Percentiles rank a stretch among this genome's conserved stretches.
Conservation (phyloP, 1,139 yeast genomes). For the Geotrichum phurueaensis region DNA sequence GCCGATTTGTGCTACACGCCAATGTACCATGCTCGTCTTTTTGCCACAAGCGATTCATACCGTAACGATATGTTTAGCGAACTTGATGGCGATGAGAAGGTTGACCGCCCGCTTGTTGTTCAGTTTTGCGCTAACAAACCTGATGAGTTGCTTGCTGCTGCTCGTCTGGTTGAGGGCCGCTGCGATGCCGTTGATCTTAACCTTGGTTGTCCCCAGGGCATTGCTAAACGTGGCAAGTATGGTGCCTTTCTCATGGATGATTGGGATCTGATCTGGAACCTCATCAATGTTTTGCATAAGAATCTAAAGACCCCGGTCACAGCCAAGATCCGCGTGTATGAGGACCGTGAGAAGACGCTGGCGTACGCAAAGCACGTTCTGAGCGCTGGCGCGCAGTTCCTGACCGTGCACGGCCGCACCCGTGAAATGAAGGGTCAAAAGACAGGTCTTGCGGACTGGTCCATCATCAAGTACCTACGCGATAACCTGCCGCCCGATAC, state of each 20-base stretch:
- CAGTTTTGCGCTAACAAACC: conserved; percentile 98
- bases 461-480: conserved; percentile 61
- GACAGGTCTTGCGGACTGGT: conserved; percentile 96
- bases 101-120: conserved; percentile 79
- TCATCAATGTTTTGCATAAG: conserved; percentile 67
- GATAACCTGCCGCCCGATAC: conserved; percentile 78
- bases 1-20: conserved; percentile 95
- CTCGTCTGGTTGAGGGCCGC: conserved; percentile 65
- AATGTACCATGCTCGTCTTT: conserved; percentile 89
- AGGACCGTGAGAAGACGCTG: conserved; percentile 76
- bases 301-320: conserved; percentile 83
- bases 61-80: conserved; percentile 70
- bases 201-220: conserved; percentile 97
- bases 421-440: conserved; percentile 96
- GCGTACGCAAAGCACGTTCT: conserved; percentile 89
- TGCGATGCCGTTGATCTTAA: conserved; percentile 96
- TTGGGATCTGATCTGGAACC: conserved; percentile 72
- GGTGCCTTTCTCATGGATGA: conserved; percentile 97
- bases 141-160: conserved; percentile 73
- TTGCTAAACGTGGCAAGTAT: conserved; percentile 88
- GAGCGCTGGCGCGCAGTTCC: conserved; percentile 89
- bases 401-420: conserved; percentile 93
- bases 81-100: conserved; percentile 59
- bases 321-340: conserved; percentile 88
- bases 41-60: conserved; percentile 79